These are phyloP conservation scores for Psilocybe mexicana DNA, from an alignment of 1,284 basidiomycete genomes.

Conservation along the genomic window DNA sequence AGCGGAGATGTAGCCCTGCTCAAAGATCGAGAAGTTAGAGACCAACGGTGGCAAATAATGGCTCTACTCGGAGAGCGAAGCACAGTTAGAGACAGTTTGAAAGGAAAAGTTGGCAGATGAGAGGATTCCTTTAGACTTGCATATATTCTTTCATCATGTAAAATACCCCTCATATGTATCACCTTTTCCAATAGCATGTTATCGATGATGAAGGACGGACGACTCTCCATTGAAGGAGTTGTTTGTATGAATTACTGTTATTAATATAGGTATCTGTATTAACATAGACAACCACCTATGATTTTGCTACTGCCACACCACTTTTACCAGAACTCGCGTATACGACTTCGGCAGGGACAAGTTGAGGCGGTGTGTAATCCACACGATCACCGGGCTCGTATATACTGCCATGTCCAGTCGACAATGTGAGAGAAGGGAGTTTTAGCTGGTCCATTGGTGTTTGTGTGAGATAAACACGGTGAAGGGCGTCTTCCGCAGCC, in stretches of 20 bases:
- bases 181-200: background rate
- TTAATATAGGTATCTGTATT: constrained; percentile 9
- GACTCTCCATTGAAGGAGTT: background rate
- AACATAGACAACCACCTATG: constrained; percentile 4
- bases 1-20: constrained; percentile 54
- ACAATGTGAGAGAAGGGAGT: constrained; percentile 72
- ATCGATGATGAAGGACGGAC: background rate
- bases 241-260: constrained; percentile 5
- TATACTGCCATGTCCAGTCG: constrained; percentile 48
- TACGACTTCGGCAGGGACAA: constrained; percentile 64
- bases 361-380: constrained; percentile 51
- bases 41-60: constrained; percentile 73
- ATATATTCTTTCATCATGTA: background rate
- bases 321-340: constrained; percentile 65
- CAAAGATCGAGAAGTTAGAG: constrained; percentile 64
- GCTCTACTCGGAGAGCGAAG: constrained; percentile 74
- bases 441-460: constrained; percentile 66
- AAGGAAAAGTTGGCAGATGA: constrained; percentile 17
- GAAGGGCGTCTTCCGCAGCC: constrained; percentile 85
- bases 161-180: constrained; percentile 6
- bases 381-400: constrained; percentile 39
- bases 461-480: constrained; percentile 78
- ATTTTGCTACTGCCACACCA: constrained; percentile 8
- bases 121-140: background rate
- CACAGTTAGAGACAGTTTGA: constrained; percentile 65